Conservation (phyloP, 257 asterid genomes). For the Capsicum pubescens region DNA sequence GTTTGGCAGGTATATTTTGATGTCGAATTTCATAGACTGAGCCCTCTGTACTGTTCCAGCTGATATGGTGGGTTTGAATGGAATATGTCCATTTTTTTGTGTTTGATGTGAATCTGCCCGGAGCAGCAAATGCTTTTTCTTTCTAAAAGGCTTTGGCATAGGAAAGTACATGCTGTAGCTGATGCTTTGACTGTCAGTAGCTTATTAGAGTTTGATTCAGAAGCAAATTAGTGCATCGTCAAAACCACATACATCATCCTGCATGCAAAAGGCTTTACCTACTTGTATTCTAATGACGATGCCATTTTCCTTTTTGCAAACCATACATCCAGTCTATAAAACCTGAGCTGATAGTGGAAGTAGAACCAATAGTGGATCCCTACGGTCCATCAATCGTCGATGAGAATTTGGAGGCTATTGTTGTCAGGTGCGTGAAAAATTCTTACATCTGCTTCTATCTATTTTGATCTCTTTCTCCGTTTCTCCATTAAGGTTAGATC, state of each 20-base stretch:
- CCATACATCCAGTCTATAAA: slow-evolving; percentile 64
- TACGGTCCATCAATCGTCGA: slow-evolving; percentile 86
- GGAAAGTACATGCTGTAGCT: slow-evolving; percentile 9
- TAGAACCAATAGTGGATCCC: slow-evolving; percentile 81
- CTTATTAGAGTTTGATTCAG: not conserved
- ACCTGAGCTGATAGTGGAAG: slow-evolving; percentile 77
- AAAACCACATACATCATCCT: slow-evolving; percentile 20
- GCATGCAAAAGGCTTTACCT: slow-evolving; percentile 20
- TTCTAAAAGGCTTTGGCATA: not conserved
- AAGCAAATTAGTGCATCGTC: slow-evolving; percentile 16
- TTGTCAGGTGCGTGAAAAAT: slow-evolving; percentile 64
- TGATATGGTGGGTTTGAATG: slow-evolving; percentile 30
- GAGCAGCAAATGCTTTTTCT: not conserved
- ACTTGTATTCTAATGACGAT: slow-evolving; percentile 31
- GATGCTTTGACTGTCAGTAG: not conserved
- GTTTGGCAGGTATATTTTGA: not conserved
- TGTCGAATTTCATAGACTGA: not conserved
- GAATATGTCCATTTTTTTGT: slow-evolving; percentile 21
- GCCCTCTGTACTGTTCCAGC: not conserved
- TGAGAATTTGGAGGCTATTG: slow-evolving; percentile 84
- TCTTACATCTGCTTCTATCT: not conserved
- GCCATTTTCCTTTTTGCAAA: slow-evolving; percentile 31
- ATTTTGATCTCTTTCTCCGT: slow-evolving; percentile 1
- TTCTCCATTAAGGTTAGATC: not conserved
- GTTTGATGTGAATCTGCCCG: not conserved